Evolutionary conservation across 331 rosid species (phyloP), one percentile per base, ranked within the genome.

Genomic region (Spiraea crenata): DNA sequence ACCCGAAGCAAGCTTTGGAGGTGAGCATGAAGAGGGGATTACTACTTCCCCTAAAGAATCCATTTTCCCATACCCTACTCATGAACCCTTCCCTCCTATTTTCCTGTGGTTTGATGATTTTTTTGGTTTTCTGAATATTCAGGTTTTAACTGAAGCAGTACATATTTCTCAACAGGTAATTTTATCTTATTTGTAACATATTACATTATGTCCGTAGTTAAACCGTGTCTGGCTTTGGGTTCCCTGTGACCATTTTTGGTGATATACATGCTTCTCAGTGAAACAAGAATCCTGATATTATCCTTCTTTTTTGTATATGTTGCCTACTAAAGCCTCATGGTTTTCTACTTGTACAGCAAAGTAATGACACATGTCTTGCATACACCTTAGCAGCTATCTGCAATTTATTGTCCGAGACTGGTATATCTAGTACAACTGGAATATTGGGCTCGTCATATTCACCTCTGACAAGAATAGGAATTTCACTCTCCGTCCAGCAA

Each of bases 61-160:
- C 71, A 17, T 16, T 19, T 63, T 69, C 44, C 64, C 51, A 20
- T 57, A 49, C 45, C 71, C 47, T 48, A 76, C 34, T 35, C 51
- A 67, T 68, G 73, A 61, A 61, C 70, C 63, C 50, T 62, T 56
- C 44, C 41, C 65, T 57, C 55, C 62, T 47, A 71, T 76, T 19
- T 52, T 34, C 48, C 9, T 72, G 52, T 69, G 50, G 54, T 74
- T 61, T 63, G 38, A 48, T 45, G 58, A 63, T 61, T 38, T 65
- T 72, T 59, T 79, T 84, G 47, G 70, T 77, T 77, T 14, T 60
- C 66, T 17, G 4, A 58, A 72, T 77, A 65, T 80, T 63, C 86
- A 93, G 99, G 99, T 91, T 78, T 82, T 91, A 80, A 87, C 97
- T 2, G 99, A 93, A 83, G 99, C 99, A 67, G 96, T 93, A 75